Evolutionary conservation across 331 rosid genomes (phyloP).

Genomic region (Phaseolus coccineus): DNA sequence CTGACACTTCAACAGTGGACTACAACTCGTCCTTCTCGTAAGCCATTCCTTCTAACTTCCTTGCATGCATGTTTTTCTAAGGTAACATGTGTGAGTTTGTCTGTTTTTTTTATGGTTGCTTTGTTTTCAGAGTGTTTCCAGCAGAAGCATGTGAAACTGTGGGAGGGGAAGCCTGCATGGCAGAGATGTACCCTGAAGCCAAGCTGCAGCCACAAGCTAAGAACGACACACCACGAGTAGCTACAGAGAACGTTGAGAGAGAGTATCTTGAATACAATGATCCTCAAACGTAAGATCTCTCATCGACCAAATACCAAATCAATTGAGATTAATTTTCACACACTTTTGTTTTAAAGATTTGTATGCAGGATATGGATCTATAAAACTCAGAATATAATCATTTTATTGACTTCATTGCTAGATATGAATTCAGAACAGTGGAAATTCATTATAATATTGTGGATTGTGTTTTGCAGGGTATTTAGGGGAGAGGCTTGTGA

Average conservation of each 20-base stretch:
- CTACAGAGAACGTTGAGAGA: slow-evolving; percentile 68
- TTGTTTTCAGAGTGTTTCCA: slow-evolving; percentile 73
- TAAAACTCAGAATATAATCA: not conserved
- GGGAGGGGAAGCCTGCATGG: slow-evolving; percentile 91
- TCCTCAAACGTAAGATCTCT: slow-evolving; percentile 70
- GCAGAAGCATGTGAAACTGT: slow-evolving; percentile 92
- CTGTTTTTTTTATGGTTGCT: not conserved
- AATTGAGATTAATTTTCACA: not conserved
- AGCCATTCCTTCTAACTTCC: slow-evolving; percentile 23
- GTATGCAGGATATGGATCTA: no score
- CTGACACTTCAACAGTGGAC: slow-evolving; percentile 64
- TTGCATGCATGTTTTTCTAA: not conserved
- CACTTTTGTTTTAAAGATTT: not conserved
- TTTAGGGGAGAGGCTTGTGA: slow-evolving; percentile 91
- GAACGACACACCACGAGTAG: slow-evolving; percentile 35
- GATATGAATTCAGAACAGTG: slow-evolving; percentile 6
- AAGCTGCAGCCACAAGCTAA: slow-evolving; percentile 61
- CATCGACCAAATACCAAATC: not conserved
- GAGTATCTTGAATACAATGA: slow-evolving; percentile 74
- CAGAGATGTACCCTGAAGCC: slow-evolving; percentile 76
- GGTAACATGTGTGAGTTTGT: not conserved
- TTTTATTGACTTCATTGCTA: slow-evolving; percentile 8
- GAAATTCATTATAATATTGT: slow-evolving; percentile 1
- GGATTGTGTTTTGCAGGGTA: slow-evolving; percentile 61
- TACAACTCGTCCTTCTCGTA: slow-evolving; percentile 76